Evolutionary conservation across 805 yeast species (phyloP).

Genomic region (Cyberlindnera meyerae): DNA sequence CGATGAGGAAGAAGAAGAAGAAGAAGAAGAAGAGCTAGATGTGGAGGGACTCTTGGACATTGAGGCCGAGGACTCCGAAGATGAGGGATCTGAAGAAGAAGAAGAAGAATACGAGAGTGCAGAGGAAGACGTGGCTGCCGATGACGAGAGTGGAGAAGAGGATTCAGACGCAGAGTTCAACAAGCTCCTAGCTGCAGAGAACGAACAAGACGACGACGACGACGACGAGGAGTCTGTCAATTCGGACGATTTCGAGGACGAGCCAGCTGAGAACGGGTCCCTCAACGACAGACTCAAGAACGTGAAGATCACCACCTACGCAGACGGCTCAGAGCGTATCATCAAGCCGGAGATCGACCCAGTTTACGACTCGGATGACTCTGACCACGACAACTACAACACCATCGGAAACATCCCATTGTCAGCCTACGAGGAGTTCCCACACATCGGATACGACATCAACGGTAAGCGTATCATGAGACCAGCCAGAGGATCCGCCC

Average conservation of each 20-base stretch:
- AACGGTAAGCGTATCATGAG: constrained; percentile 98
- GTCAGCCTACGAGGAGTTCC: constrained; percentile 93
- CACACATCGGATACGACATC: constrained; percentile 94
- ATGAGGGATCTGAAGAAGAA: constrained; percentile 18
- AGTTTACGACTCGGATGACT: constrained; percentile 90
- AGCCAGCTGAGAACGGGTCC: constrained; percentile 39
- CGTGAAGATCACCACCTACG: constrained; percentile 43
- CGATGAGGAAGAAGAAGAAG: constrained; percentile 7
- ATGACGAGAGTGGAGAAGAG: constrained; percentile 10
- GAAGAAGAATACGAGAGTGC: constrained; percentile 13
- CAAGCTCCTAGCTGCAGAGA: constrained; percentile 42
- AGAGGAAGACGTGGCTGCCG: constrained; percentile 12
- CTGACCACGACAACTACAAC: constrained; percentile 74
- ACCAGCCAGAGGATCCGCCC: constrained; percentile 95
- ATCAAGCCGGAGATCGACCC: constrained; percentile 91
- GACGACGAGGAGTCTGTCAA: constrained; percentile 32
- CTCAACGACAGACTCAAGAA: constrained; percentile 12
- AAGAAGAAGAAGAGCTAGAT: constrained; percentile 15
- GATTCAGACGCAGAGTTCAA: constrained; percentile 65
- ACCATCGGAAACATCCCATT: constrained; percentile 93
- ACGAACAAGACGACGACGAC: constrained; percentile 42
- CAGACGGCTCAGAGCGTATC: constrained; percentile 78
- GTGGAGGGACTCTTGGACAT: constrained; percentile 35
- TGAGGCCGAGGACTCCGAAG: constrained; percentile 14
- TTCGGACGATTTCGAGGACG: constrained; percentile 48